Base-by-base conservation (phyloP, 805 yeast genomes). In the Candida loeiensis region DNA sequence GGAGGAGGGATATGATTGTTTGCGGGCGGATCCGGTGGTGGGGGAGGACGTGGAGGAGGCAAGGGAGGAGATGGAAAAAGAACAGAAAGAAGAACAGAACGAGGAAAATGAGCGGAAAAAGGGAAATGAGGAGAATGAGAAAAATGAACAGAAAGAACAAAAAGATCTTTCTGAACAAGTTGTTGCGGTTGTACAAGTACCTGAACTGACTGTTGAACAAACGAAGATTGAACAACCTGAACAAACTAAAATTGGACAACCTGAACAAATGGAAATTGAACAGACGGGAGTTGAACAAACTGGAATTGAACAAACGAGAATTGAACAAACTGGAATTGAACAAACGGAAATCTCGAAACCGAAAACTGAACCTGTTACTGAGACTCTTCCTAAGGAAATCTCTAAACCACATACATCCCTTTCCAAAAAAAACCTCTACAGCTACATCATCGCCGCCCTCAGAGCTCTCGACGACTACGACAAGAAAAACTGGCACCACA, bases 401-500 rank as follows among this genome's bases (percentile, higher is more conserved):
- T 21, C 24, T 7, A 21, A 21, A 21, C n/a, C n/a, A n/a, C n/a
- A n/a, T n/a, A n/a, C n/a, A n/a, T 21, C 9, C 24, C 28, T 25
- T 13, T 12, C 36, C 20, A 30, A 30, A 17, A 11, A 19, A 3
- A 55, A 53, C 1, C 69, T 78, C 45, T 69, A 59, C 39, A 46
- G 55, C 6, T 49, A 63, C 9, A 60, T 82, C 3, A 61, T 82
- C 1, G 55, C 54, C 0, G 58, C 77, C 6, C 57, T 87, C 29
- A 63, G 62, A 28, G 74, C 65, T 41, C 54, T 87, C 2, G 59
- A 73, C 13, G 37, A 64, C 0, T 61, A 75, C 8, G 98, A 91
- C 56, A 89, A 84, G 55, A 85, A 81, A 55, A 85, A 80, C 39
- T 89, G 97, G 97, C 95, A 89, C 39, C 98, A 93, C 55, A 75